These are phyloP conservation scores for Leishmania major DNA, from an alignment of 208 protist species.

Conservation along the genomic window DNA sequence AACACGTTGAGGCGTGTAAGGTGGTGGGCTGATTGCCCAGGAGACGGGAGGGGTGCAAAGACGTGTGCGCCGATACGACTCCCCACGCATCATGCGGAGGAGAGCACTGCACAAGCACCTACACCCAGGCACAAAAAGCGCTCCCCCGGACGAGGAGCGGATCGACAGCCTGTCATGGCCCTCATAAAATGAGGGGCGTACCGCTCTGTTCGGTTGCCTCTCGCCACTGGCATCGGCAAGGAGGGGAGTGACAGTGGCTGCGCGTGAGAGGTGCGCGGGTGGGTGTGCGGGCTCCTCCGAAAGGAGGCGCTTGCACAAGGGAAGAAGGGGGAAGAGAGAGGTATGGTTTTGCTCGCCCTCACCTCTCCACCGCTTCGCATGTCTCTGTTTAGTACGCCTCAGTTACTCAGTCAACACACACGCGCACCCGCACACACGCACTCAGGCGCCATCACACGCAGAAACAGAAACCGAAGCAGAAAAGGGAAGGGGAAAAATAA, in stretches of 20 bases:
- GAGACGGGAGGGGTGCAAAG: background rate
- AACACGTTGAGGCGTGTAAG: background rate
- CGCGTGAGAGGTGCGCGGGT: background rate
- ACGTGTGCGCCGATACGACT: background rate
- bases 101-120: background rate
- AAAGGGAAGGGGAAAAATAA: background rate
- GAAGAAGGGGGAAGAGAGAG: background rate
- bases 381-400: background rate
- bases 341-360: background rate
- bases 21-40: background rate
- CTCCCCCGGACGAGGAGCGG: background rate
- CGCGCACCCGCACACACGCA: background rate
- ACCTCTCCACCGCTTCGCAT: background rate
- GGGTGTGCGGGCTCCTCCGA: background rate
- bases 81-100: background rate
- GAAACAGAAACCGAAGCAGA: background rate
- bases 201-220: background rate
- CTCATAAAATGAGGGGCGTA: background rate
- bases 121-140: background rate
- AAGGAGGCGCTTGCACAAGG: background rate
- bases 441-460: background rate
- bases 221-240: background rate
- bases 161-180: background rate
- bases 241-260: background rate
- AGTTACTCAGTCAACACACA: background rate